Evolutionary conservation across 2,329 filamentous ascomycete genomes (phyloP), one percentile per base, ranked within the genome.

Genomic region (Periconia digitata): DNA sequence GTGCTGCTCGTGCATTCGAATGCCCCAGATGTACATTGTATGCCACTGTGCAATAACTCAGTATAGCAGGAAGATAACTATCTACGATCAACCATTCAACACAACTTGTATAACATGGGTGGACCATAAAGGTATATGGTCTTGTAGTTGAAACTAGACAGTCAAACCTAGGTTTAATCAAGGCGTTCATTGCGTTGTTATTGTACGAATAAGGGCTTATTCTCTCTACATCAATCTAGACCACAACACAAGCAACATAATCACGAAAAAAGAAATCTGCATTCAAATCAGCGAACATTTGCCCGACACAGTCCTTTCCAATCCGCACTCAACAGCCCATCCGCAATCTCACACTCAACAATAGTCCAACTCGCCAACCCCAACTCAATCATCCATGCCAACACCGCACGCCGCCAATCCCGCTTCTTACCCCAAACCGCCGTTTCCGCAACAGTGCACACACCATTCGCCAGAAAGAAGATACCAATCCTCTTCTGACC

Each of bases 391-490:
- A 41, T 46, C 70, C 71, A 73, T 15, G 69, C 69, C 45, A 70
- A 40, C 2, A 51, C 43, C 16, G 58, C 54, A 43, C 66, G 67
- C 3, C 59, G 21, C 66, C 66, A 69, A 50, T 68, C 61, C 41
- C 52, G 67, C 53, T 60, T 66, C 37, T 56, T 60, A 2, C 70
- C 69, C 71, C 70, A 73, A 39, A 72, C 50, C 20, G 57, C 56
- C n/a, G 59, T 59, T 40, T 61, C 58, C 4, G 40, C 36, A 10
- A 61, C 56, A 2, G 70, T 72, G 8, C 60, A 69, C 21, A 75
- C 53, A 0, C 73, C 73, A 55, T 75, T 75, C 6, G 69, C 34
- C 16, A 74, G 43, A 45, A 75, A 75, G 54, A 75, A 74, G 3
- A 66, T 36, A 3, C 58, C 68, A 18, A 75, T 67, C 16, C 71